Base-by-base conservation (phyloP, 2,329 filamentous ascomycete genomes). In the Helicocarpus griseus region DNA sequence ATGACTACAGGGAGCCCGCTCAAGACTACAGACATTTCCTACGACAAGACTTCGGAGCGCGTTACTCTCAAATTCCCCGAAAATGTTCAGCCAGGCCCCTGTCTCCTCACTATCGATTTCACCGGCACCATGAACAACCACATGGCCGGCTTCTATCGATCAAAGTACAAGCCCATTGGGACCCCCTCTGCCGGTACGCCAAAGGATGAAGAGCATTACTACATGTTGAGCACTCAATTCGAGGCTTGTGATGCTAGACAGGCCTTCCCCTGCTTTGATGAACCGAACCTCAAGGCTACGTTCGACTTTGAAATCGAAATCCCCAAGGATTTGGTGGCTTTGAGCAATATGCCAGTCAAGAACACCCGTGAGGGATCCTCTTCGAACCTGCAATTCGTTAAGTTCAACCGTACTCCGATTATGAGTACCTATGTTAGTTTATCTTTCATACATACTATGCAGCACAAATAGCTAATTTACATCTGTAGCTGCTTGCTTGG, bases 181-280 rank as follows among this genome's bases (percentile, higher is more conserved):
- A 75, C 85, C 31, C 80, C 89, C 5, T 79, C 86, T 45, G 74
- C 83, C 39, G 89, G 87, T 11, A 89, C 95, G 1, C 87, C 89
- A 26, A 85, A 78, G 63, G 89, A 82, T 53, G 76, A 73, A 45
- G 78, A 82, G 50, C 75, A 78, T 60, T 74, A 82, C 65, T 82
- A 73, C 60, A 90, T 91, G 87, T 76, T 95, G 69, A 95, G 88
- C 74, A 98, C 93, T 46, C 93, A 98, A 68, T 98, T 98, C 65
- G 93, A 98, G 75, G 86, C 90, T 43, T 95, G 89, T 64, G 93
- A 98, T 71, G 93, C 93, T 55, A 85, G 93, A 58, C 80, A 90
- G 59, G 91, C 93, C 7, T 96, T 98, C 72, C 93, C 93, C 45
- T 98, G 93, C 74, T 97, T 97, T 64, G 93, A 98, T 65, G 93